Evolutionary conservation across 2,329 filamentous ascomycete species (phyloP).

Genomic region (Botrytis fragariae): DNA sequence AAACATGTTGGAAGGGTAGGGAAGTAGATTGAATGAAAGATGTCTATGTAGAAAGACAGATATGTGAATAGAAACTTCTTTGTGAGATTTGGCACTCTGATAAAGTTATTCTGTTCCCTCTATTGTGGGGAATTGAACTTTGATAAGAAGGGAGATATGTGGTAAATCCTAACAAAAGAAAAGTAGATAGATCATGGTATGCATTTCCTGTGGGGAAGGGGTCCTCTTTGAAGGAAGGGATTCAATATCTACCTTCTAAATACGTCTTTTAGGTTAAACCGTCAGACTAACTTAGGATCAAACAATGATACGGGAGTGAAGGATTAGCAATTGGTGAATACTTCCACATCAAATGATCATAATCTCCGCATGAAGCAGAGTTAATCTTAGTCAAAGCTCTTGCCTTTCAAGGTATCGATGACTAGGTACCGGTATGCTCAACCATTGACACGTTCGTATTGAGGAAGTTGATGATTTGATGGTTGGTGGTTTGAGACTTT

Average conservation of each 20-base stretch:
- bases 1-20: conserved; percentile 22
- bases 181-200: not conserved
- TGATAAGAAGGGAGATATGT: not conserved
- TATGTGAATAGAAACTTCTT: conserved; percentile 16
- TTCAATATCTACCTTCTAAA: not conserved
- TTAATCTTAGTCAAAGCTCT: conserved; percentile 16
- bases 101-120: not conserved
- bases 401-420: conserved; percentile 8
- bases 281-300: not conserved
- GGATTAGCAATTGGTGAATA: conserved; percentile 11
- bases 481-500: not conserved
- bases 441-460: not conserved
- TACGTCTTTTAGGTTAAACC: not conserved
- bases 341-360: conserved; percentile 13
- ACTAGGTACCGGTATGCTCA: not conserved
- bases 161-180: not conserved
- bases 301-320: not conserved
- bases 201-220: not conserved
- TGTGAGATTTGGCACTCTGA: conserved; percentile 13
- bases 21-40: not conserved
- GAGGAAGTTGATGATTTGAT: not conserved
- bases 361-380: not conserved
- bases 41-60: not conserved
- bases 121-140: conserved; percentile 8
- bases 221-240: not conserved